Evolutionary conservation across 2,329 filamentous ascomycete genomes (phyloP).

Genomic region (Claviceps sp.): DNA sequence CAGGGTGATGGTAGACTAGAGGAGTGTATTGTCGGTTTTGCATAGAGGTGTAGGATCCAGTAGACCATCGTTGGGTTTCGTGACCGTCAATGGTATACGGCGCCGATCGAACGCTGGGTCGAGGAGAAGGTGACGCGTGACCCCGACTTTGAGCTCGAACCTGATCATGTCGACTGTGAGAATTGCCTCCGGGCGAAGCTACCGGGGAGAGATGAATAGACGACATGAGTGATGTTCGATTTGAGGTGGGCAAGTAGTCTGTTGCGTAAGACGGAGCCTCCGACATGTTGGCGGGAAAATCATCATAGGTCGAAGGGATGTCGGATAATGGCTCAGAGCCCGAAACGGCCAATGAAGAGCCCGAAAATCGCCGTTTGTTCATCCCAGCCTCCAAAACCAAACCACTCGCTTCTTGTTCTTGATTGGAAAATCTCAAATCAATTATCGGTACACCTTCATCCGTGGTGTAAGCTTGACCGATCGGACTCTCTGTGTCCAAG

Average conservation of each 20-base stretch:
- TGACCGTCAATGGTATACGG: constrained; percentile 57
- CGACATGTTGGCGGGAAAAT: constrained; percentile 52
- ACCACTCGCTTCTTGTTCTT: constrained; percentile 33
- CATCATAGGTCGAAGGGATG: constrained; percentile 56
- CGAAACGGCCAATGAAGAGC: constrained; percentile 62
- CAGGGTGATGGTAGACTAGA: constrained; percentile 45
- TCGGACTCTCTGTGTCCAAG: constrained; percentile 43
- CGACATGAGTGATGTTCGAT: constrained; percentile 56
- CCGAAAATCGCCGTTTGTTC: constrained; percentile 51
- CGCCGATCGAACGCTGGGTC: constrained; percentile 52
- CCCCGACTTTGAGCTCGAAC: constrained; percentile 54
- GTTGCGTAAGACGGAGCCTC: constrained; percentile 54
- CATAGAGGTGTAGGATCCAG: constrained; percentile 52
- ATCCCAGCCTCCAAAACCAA: constrained; percentile 37
- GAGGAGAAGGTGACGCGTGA: constrained; percentile 57
- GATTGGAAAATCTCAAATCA: constrained; percentile 40
- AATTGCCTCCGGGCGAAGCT: constrained; percentile 53
- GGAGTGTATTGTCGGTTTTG: constrained; percentile 43
- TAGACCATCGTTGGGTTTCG: constrained; percentile 65
- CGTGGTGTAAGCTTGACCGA: constrained; percentile 48
- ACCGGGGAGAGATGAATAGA: constrained; percentile 61
- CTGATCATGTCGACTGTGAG: constrained; percentile 45
- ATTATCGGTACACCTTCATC: constrained; percentile 51
- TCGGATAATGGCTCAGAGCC: constrained; percentile 52
- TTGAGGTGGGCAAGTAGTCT: constrained; percentile 53